Base-by-base conservation (phyloP, 176 grass and related monocot genomes). In the Carex scoparia region DNA sequence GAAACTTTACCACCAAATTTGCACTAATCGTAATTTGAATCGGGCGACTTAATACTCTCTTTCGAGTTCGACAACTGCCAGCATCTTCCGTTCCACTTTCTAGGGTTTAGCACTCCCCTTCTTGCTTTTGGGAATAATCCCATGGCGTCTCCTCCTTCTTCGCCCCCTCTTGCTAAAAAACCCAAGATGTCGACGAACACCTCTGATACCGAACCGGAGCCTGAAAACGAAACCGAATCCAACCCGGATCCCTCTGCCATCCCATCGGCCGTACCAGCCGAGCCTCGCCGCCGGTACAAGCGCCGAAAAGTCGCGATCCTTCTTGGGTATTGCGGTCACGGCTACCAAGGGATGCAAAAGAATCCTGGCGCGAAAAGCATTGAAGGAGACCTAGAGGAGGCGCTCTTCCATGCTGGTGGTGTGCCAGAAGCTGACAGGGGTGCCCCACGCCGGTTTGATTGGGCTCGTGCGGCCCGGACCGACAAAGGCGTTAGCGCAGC, bases 311-410 rank as follows among this genome's bases (percentile, higher is more conserved):
- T 95, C 12, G 93, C 93, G 69, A 95, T 98, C 76, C 85, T 98
- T 74, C 86, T 98, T 7, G 91, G 86, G n/a, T 98, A 98, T 78
- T 92, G 91, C 70, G 96, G 96, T 19, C 87, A 93, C 3, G 93
- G 96, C 1, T 98, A 98, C 73, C 96, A 98, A 81, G 95, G 95
- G 16, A 98, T 98, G 95, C 95, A 98, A 87, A 98, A 98, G 91
- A 98, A 95, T 10, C 96, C 93, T 2, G 91, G 96, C 38, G 96
- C 96, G 13, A 91, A 89, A 81, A 98, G 93, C 83, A 98, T 98
- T 76, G 93, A 98, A 80, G 93, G 95, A 19, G 93, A 98, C 84
- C 84, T 98, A 59, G 93, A 98, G 88, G 96, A 98, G 88, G 96
- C 93, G 54, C 91, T 98, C 64, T 95, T 89, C 81, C 89, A 71